phyloP scores from a whole-genome alignment of 2,329 filamentous ascomycete species.

The Penicillium sp. region DNA sequence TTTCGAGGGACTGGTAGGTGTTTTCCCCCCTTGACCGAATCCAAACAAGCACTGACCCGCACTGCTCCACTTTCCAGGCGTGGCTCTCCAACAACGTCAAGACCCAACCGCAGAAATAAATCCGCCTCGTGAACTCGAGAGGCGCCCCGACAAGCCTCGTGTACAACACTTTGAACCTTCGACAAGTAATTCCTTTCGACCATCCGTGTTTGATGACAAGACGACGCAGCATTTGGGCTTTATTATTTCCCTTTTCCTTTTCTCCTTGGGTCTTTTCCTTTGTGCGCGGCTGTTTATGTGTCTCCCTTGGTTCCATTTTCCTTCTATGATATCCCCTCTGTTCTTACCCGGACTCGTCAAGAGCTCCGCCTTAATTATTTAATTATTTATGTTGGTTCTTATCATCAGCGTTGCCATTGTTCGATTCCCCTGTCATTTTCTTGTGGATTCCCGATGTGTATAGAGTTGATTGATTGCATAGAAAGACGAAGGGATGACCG shows the following conservation, averaged over 20 bases:
- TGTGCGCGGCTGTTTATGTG: slow-evolving; percentile 18
- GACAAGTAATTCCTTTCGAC: slow-evolving; percentile 29
- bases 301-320: slow-evolving; percentile 24
- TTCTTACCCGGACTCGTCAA: slow-evolving; percentile 34
- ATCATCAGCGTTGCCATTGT: slow-evolving; percentile 21
- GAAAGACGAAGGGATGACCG: slow-evolving; percentile 5
- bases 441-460: slow-evolving; percentile 14
- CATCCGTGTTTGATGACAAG: slow-evolving; percentile 42
- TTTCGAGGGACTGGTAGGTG: slow-evolving; percentile 69
- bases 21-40: slow-evolving; percentile 3
- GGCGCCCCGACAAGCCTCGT: slow-evolving; percentile 24
- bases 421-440: slow-evolving; percentile 15
- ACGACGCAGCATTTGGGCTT: slow-evolving; percentile 42
- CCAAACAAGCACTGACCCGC: slow-evolving; percentile 16
- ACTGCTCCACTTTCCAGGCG: slow-evolving; percentile 42
- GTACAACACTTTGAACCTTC: slow-evolving; percentile 35
- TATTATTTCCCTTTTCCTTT: slow-evolving; percentile 13
- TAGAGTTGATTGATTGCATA: slow-evolving; percentile 16
- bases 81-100: slow-evolving; percentile 87
- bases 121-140: slow-evolving; percentile 19
- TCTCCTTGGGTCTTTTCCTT: slow-evolving; percentile 19
- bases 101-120: slow-evolving; percentile 45
- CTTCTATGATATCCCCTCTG: slow-evolving; percentile 46
- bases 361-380: slow-evolving; percentile 33
- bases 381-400: slow-evolving; percentile 24